Evolutionary conservation across 306 rosid species (phyloP), one percentile per base, ranked within the genome.

Genomic region (Prinsepia uniflora): DNA sequence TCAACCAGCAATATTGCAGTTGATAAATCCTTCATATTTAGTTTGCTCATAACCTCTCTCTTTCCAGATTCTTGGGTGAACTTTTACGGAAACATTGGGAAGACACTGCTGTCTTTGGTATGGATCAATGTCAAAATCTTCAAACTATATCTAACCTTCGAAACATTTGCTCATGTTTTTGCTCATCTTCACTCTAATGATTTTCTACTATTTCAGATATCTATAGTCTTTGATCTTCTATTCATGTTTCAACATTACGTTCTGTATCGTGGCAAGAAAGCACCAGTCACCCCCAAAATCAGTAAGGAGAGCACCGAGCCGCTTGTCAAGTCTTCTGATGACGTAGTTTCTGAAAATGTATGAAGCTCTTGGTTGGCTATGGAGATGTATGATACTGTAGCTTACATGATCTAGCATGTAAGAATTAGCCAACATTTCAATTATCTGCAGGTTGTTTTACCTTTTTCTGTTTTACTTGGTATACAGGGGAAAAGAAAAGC

Each of bases 1-100:
- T n/a, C 13, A 30, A 42, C 68, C 62, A 56, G 52, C 7, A 3
- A 59, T 24, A 56, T 20, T 65, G n/a, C 13, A 60, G n/a, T 63
- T 6, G 65, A 12, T 83, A 58, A 45, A 13, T 83, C 67, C 49
- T 42, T 22, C 73, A 11, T 55, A 60, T 54, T 3, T 68, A 8
- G 70, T 54, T 50, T 66, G 9, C 72, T 67, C 47, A 47, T 49
- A 80, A 52, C 58, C 50, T 36, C 44, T 43, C 42, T 71, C 69
- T 82, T 80, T 81, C 15, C 84, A 90, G 99, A 45, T 76, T 94
- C 99, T 65, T 91, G 92, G 96, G 86, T 87, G 71, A 92, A 87
- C 86, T 89, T 92, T 19, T 88, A 86, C 63, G 98, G 96, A 55
- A 92, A 92, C 69, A 83, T 92, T 12, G 98, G 96, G 43, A 92